Evolutionary conservation across 2,329 filamentous ascomycete species (phyloP).

Genomic region (Fusarium redolens): DNA sequence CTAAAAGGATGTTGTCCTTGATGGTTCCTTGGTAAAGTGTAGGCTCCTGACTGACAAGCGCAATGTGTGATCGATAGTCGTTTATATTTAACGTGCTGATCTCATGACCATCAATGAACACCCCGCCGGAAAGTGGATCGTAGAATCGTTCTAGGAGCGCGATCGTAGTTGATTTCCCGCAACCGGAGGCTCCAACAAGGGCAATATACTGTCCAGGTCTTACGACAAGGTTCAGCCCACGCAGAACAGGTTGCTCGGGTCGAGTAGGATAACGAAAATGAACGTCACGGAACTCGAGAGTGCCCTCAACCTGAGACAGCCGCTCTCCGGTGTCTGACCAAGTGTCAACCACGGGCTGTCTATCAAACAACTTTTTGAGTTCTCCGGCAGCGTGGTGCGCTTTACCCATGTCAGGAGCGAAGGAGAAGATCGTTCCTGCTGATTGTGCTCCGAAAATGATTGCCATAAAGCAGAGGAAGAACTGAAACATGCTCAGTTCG

Average conservation of each 20-base stretch:
- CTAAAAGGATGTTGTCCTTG: conserved; percentile 88
- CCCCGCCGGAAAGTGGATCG: conserved; percentile 81
- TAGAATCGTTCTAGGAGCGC: conserved; percentile 94
- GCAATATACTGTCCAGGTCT: conserved; percentile 86
- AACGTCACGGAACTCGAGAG: conserved; percentile 89
- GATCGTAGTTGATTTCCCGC: conserved; percentile 94
- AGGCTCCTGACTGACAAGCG: conserved; percentile 93
- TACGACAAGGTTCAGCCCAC: conserved; percentile 80
- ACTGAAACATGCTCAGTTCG: conserved; percentile 84
- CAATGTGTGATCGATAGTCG: conserved; percentile 84
- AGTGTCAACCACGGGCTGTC: conserved; percentile 82
- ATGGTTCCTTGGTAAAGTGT: conserved; percentile 95
- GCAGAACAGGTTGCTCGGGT: conserved; percentile 90
- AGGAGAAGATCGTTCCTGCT: conserved; percentile 83
- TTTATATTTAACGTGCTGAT: conserved; percentile 85
- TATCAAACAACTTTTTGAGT: conserved; percentile 86
- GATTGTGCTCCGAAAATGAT: conserved; percentile 73
- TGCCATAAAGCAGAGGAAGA: conserved; percentile 90
- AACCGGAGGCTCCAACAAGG: conserved; percentile 92
- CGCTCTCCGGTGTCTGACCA: conserved; percentile 78
- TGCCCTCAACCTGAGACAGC: conserved; percentile 75
- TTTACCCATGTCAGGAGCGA: conserved; percentile 93
- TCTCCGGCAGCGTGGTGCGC: conserved; percentile 85
- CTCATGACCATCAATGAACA: conserved; percentile 86
- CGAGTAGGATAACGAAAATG: conserved; percentile 95